Conservation (phyloP, 108 stramenopile species). For the Halocafeteria seosinensis region DNA sequence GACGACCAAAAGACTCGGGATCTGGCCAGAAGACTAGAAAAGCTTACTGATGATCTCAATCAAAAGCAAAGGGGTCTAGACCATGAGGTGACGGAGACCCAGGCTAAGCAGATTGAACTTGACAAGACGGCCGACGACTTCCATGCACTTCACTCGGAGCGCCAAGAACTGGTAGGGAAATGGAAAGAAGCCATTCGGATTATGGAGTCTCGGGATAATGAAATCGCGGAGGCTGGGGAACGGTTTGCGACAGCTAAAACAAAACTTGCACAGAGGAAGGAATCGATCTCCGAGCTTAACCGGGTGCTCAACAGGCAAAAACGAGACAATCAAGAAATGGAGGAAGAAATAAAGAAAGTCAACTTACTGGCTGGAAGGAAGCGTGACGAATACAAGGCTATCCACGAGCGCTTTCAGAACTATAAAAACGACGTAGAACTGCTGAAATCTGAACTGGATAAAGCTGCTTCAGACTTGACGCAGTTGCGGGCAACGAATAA, state of each 20-base stretch:
- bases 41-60: conserved; percentile 31
- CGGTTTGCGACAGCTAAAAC: conserved; percentile 19
- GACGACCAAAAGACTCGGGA: conserved; percentile 58
- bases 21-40: conserved; percentile 40
- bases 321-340: conserved; percentile 17
- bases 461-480: conserved; percentile 27
- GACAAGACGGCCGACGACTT: conserved; percentile 48
- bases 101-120: conserved; percentile 50
- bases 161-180: conserved; percentile 49
- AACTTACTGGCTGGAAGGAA: conserved; percentile 35
- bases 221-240: conserved; percentile 39
- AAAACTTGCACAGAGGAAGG: conserved; percentile 2
- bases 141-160: conserved; percentile 49
- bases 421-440: conserved; percentile 49
- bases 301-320: conserved; percentile 3
- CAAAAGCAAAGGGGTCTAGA: conserved; percentile 34
- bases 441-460: conserved; percentile 37
- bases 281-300: conserved; percentile 19
- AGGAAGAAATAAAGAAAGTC: conserved; percentile 18
- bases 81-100: conserved; percentile 44
- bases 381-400: conserved; percentile 33
- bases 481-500: conserved; percentile 29
- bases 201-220: conserved; percentile 49
- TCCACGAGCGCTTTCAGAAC: conserved; percentile 25
- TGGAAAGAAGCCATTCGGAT: conserved; percentile 57